These are phyloP conservation scores for Clarireedia monteithiana DNA, from an alignment of 2,329 filamentous ascomycete species.

Conservation along the genomic window DNA sequence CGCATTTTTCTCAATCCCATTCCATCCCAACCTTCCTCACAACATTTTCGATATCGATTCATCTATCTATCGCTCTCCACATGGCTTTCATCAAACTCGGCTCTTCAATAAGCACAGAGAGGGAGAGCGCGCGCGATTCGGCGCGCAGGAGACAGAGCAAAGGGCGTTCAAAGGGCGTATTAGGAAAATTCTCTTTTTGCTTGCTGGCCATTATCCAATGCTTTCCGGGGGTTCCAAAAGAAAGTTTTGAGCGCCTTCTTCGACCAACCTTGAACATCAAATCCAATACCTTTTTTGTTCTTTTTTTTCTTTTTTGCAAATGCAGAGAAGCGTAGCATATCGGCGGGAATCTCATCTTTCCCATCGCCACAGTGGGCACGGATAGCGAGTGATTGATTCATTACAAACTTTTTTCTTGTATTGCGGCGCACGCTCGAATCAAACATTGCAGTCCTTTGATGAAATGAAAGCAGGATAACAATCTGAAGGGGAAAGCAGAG, in stretches of 20 bases:
- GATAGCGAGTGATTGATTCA: neutral
- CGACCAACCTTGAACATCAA: neutral
- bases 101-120: neutral
- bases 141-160: neutral
- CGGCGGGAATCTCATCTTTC: constrained; percentile 1
- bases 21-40: neutral
- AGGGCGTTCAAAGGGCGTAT: constrained; percentile 18
- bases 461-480: constrained; percentile 8
- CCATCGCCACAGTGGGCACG: neutral
- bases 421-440: constrained; percentile 1
- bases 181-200: constrained; percentile 12
- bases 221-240: neutral
- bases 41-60: neutral
- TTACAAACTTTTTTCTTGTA: constrained; percentile 1
- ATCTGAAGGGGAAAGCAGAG: constrained; percentile 7
- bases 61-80: neutral
- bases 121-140: neutral
- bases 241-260: neutral
- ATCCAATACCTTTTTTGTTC: neutral
- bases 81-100: neutral
- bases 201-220: neutral
- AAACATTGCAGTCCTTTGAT: constrained; percentile 1
- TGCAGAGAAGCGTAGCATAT: constrained; percentile 7
- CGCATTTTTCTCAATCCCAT: neutral
- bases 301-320: neutral